Percentiles rank a stretch among this genome's conserved stretches.
Conservation (phyloP, 306 rosid genomes). For the Medicago arabica region DNA sequence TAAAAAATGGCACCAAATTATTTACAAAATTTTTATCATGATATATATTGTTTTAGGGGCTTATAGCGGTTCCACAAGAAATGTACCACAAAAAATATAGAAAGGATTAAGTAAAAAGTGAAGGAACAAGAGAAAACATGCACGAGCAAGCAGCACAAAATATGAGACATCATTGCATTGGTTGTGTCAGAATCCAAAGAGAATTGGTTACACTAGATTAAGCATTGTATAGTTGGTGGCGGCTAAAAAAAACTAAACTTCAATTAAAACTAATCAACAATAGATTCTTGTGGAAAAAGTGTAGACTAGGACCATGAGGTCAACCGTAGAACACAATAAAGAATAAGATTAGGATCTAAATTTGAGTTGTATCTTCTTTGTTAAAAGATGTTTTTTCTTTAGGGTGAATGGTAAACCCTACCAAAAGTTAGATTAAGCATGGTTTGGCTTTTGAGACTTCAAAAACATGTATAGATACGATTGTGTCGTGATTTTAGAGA, state of each 20-base stretch:
- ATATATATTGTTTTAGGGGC: not conserved
- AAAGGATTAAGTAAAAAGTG: constrained; percentile 1
- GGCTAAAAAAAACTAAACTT: not conserved
- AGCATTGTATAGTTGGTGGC: constrained; percentile 26
- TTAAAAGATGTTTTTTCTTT: too few species aligned
- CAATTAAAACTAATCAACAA: constrained; percentile 6
- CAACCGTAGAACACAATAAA: not conserved
- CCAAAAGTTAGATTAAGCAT: not conserved
- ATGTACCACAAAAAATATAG: not conserved
- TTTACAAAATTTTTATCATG: constrained; percentile 7
- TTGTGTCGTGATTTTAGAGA: too few species aligned
- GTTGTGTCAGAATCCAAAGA: constrained; percentile 32
- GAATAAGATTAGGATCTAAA: too few species aligned
- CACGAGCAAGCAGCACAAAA: constrained; percentile 26
- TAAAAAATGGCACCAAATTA: constrained; percentile 29
- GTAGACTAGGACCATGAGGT: constrained; percentile 3
- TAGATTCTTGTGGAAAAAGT: constrained; percentile 25
- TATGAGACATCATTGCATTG: constrained; percentile 28
- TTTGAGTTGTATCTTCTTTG: not conserved
- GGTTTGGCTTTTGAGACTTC: too few species aligned
- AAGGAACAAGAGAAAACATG: not conserved
- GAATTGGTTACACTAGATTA: constrained; percentile 29
- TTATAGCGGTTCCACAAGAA: constrained; percentile 35
- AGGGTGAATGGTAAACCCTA: too few species aligned
- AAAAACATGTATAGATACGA: too few species aligned